phyloP scores from a whole-genome alignment of 148 eudicot species.

The Spergularia bocconei region DNA sequence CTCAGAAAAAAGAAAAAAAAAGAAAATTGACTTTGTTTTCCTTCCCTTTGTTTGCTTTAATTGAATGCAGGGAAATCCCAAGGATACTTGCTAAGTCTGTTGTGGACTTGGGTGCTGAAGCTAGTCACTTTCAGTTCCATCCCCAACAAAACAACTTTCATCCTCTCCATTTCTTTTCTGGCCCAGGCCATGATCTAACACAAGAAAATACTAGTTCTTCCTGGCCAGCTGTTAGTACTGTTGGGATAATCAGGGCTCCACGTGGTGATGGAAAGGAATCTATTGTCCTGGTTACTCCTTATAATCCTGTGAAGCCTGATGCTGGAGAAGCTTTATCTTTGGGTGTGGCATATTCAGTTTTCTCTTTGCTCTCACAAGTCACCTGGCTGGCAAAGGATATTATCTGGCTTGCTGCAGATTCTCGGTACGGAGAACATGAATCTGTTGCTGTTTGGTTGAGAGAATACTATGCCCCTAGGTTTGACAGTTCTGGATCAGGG shows the following conservation, averaged over 20 bases:
- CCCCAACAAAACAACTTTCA: conserved; percentile 55
- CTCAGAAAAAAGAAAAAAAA: no score
- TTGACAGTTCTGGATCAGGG: conserved; percentile 35
- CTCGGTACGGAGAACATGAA: conserved; percentile 79
- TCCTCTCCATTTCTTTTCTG: conserved; percentile 80
- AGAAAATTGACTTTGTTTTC: neutral
- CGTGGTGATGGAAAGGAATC: conserved; percentile 99
- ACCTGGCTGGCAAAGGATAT: conserved; percentile 96
- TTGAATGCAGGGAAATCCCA: conserved; percentile 59
- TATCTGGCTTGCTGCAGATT: conserved; percentile 97
- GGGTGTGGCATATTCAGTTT: conserved; percentile 69
- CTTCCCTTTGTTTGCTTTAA: neutral
- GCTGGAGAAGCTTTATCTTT: conserved; percentile 67
- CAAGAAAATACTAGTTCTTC: conserved; percentile 57
- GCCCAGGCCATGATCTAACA: conserved; percentile 40
- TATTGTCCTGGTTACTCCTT: conserved; percentile 89
- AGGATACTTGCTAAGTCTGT: conserved; percentile 55
- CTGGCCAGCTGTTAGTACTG: conserved; percentile 56
- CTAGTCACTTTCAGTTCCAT: conserved; percentile 61
- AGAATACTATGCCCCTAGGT: conserved; percentile 69
- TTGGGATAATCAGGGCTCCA: conserved; percentile 91
- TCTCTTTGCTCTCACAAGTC: conserved; percentile 72
- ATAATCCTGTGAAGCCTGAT: conserved; percentile 54
- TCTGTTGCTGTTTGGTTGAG: conserved; percentile 83
- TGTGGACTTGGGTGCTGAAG: conserved; percentile 80